These are phyloP conservation scores for Colletotrichum falcatum DNA, from an alignment of 2,329 filamentous ascomycete genomes.

Conservation along the genomic window DNA sequence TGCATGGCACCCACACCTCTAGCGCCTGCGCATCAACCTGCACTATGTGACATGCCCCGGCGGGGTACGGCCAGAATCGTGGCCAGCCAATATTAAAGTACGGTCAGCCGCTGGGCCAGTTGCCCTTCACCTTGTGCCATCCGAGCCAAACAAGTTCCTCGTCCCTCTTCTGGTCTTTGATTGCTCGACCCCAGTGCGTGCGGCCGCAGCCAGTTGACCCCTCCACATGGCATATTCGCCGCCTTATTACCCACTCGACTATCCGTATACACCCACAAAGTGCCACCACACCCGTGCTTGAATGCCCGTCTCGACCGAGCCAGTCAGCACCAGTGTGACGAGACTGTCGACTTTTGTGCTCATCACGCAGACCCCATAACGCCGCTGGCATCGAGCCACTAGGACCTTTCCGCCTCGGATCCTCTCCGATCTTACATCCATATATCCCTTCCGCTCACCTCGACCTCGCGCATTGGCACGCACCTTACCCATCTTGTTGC, in stretches of 20 bases:
- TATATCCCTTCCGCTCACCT: slow-evolving; percentile 40
- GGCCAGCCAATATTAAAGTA: slow-evolving; percentile 66
- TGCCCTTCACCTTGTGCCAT: slow-evolving; percentile 44
- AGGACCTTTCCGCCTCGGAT: slow-evolving; percentile 20
- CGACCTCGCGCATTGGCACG: slow-evolving; percentile 17
- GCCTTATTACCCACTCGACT: slow-evolving; percentile 42
- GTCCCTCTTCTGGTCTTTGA: slow-evolving; percentile 44
- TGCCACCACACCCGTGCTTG: slow-evolving; percentile 26
- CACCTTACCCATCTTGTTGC: slow-evolving; percentile 15
- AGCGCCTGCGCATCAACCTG: slow-evolving; percentile 46
- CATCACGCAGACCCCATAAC: slow-evolving; percentile 25
- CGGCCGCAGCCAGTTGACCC: slow-evolving; percentile 37
- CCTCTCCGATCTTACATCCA: slow-evolving; percentile 41
- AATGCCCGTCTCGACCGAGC: slow-evolving; percentile 12
- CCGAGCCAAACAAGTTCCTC: slow-evolving; percentile 34
- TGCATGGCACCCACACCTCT: slow-evolving; percentile 44
- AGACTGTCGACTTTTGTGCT: slow-evolving; percentile 19
- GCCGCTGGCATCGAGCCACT: slow-evolving; percentile 31
- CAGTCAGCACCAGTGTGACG: slow-evolving; percentile 38
- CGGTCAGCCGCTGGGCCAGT: slow-evolving; percentile 58
- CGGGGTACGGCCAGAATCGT: slow-evolving; percentile 52
- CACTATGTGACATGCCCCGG: slow-evolving; percentile 51
- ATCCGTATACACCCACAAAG: slow-evolving; percentile 19
- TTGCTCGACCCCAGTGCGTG: slow-evolving; percentile 34
- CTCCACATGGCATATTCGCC: slow-evolving; percentile 49